phyloP scores from a whole-genome alignment of 164 flowering plant genomes.

The Vitis riparia region DNA sequence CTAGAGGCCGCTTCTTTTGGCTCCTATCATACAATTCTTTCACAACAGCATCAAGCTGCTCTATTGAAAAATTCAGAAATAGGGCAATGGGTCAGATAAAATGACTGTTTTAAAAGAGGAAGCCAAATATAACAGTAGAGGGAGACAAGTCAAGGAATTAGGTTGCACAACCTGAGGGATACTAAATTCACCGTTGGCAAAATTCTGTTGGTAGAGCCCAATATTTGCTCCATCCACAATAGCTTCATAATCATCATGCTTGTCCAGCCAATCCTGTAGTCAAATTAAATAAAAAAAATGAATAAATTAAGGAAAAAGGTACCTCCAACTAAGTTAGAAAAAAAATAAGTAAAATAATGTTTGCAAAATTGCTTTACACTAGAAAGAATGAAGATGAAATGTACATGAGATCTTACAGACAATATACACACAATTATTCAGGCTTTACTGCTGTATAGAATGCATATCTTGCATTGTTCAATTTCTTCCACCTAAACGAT shows the following conservation, averaged over 20 bases:
- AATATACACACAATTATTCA: too few species aligned
- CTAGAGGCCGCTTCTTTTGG: conserved; percentile 70
- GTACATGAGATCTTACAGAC: too few species aligned
- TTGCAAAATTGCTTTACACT: too few species aligned
- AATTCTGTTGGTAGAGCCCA: conserved; percentile 83
- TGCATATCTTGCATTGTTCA: too few species aligned
- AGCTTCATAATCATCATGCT: conserved; percentile 56
- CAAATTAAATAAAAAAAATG: neutral
- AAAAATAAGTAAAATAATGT: too few species aligned
- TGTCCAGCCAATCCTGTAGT: conserved; percentile 72
- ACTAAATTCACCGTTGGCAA: conserved; percentile 82
- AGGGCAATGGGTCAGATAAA: conserved; percentile 2
- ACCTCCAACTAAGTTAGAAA: too few species aligned
- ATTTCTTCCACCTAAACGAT: too few species aligned
- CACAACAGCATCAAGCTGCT: conserved; percentile 86
- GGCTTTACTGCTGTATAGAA: too few species aligned
- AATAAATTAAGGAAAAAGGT: neutral
- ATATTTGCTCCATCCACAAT: conserved; percentile 90
- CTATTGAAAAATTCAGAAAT: conserved; percentile 33
- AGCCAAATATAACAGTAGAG: neutral
- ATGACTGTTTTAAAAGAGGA: neutral
- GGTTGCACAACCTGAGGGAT: conserved; percentile 62
- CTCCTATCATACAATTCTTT: conserved; percentile 53
- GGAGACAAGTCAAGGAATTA: neutral
- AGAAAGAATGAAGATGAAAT: too few species aligned